Evolutionary conservation across 1,284 basidiomycete species (phyloP), one percentile per base, ranked within the genome.

Genomic region (Ustanciosporium gigantosporum): DNA sequence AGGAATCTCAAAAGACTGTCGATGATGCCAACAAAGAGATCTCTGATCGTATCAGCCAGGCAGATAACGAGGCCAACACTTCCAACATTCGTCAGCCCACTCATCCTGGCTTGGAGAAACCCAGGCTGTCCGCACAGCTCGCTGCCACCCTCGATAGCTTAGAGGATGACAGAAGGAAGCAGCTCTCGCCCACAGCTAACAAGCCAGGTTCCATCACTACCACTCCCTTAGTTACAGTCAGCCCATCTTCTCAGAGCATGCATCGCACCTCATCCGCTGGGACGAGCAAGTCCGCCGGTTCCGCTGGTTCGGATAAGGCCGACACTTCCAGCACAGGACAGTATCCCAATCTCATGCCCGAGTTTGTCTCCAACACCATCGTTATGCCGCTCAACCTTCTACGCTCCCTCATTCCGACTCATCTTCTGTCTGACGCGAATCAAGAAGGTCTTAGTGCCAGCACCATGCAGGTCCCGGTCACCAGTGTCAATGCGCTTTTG

Each of bases 401-500:
- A 14, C 55, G 47, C 23, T 58, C 61, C 9, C 51, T 68, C 27
- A 46, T 70, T 24, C 65, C 68, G 4, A 55, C 51, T 27, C 59
- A 66, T 21, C 46, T 64, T 11, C 53, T 70, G 31, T 41, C 62
- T 11, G 36, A 46, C 14, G 21, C 49, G 7, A 31, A 38, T 3
- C 66, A 67, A 23, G 69, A 71, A 22, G 48, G 55, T 15, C 56
- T 69, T 20, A 60, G 55, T 24, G 57, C 66, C 9, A 66, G 53
- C 40, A 59, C 60, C 17, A 29, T 71, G 29, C 64, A 66, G 31
- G 49, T 71, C 4, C 69, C 69, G 14, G 53, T 69, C 34, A 53
- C 62, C n/a, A 65, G 58, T 47, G 46, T 71, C 31, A 57, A 52
- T 31, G 69, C 69, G 4, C 47, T 71, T 13, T 34, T 67, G n/a